Evolutionary conservation across 352 stramenopile species (phyloP), one percentile per base, ranked within the genome.

Genomic region (Pythium brachiatum): DNA sequence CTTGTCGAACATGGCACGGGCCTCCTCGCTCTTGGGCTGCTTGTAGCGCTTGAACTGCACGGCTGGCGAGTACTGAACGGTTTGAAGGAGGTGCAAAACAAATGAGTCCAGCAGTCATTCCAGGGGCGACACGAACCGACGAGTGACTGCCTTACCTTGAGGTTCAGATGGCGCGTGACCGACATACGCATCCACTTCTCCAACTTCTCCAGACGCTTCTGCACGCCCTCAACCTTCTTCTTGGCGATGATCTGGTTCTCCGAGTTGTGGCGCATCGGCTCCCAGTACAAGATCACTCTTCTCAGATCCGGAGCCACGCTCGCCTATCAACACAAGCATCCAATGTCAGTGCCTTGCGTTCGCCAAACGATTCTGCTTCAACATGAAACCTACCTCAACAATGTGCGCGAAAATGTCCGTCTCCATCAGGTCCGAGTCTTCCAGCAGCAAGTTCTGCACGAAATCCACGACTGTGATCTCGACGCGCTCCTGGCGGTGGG

Each of bases 11-110:
- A 85, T 53, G 16, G 69, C 74, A 31, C 72, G 80, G n/a, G 70
- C 67, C 29, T 87, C 71, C 56, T 89, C 79, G 47, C 67, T 79
- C 75, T 90, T 89, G 52, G 66, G 62, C 51, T 85, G 68, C 65
- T 81, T 83, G 51, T 79, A 79, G 50, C 83, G 73, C 69, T 89
- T 90, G 74, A 93, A 91, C 70, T 90, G 77, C 31, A 93, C 64
- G 31, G 88, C 72, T 29, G 84, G 84, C 29, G 81, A 88, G 54
- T 91, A 93, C 84, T 92, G 21, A 18, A 46, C 16, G 38, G 21
- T 47, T 47, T 5, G 21, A 26, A 16, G 9, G 29, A 34, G 29
- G 26, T 27, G 7, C 6, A 26, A 1, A 18, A 4, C 5, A 12
- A 5, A 20, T 47, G 18, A 47, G 39, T 26, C 18, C 39, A 47